These are phyloP conservation scores for Fraxinus quadrangulata DNA, from an alignment of 257 asterid genomes.

Conservation along the genomic window DNA sequence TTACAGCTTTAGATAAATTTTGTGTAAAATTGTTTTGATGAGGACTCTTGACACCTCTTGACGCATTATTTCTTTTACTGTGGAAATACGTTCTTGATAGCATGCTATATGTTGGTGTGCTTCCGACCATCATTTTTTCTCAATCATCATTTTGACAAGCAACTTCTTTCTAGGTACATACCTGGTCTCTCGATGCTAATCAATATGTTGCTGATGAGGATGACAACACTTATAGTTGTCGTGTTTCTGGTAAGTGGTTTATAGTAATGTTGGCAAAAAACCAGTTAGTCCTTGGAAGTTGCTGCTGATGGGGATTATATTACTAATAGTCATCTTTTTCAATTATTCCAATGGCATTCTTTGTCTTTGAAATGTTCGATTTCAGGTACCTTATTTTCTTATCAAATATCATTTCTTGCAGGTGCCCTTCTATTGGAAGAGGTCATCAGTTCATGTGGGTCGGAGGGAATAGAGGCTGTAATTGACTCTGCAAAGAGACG, in stretches of 20 bases:
- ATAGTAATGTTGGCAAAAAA: slow-evolving; percentile 13
- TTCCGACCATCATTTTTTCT: slow-evolving; percentile 11
- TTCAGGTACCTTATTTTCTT: not conserved
- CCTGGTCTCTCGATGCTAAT: slow-evolving; percentile 93
- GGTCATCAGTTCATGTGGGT: slow-evolving; percentile 62
- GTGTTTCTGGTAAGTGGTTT: slow-evolving; percentile 79
- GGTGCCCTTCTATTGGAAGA: slow-evolving; percentile 88
- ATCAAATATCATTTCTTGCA: slow-evolving; percentile 35
- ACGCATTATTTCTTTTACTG: slow-evolving; percentile 3
- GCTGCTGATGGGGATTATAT: not conserved
- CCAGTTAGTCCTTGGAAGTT: not conserved
- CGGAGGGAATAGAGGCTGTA: slow-evolving; percentile 78
- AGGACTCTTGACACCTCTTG: slow-evolving; percentile 8
- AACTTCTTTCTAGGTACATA: slow-evolving; percentile 58
- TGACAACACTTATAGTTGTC: slow-evolving; percentile 88
- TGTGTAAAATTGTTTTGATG: slow-evolving; percentile 17
- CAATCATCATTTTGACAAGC: slow-evolving; percentile 19
- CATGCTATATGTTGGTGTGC: slow-evolving; percentile 7
- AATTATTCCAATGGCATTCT: slow-evolving; percentile 2
- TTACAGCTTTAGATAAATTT: not conserved
- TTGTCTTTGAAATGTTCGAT: slow-evolving; percentile 1
- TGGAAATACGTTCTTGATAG: not conserved
- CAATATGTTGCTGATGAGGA: slow-evolving; percentile 98
- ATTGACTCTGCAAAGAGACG: slow-evolving; percentile 76
- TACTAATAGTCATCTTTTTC: slow-evolving; percentile 1